Evolutionary conservation across 139 green algal genomes (phyloP), one percentile per base, ranked within the genome.

Genomic region (Eudorina sp.): DNA sequence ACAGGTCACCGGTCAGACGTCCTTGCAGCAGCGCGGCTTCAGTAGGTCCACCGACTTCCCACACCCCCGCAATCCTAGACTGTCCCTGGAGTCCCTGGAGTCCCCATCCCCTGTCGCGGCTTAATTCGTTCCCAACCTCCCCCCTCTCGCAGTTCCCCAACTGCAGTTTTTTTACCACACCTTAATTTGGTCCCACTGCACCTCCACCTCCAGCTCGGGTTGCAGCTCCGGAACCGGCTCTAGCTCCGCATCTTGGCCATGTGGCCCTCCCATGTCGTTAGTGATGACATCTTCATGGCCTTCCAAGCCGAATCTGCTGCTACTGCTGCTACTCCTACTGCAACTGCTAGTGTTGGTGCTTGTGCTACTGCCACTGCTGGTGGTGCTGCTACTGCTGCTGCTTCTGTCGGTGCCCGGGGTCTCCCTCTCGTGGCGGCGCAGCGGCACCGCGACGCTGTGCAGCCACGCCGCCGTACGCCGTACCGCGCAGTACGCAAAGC

Each of bases 111-210:
- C 64, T 43, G n/a, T n/a, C n/a, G n/a, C n/a, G n/a, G n/a, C n/a
- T n/a, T n/a, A n/a, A n/a, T n/a, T n/a, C n/a, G n/a, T n/a, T n/a
- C n/a, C n/a, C n/a, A n/a, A n/a, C n/a, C n/a, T n/a, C n/a, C n/a
- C n/a, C n/a, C n/a, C n/a, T n/a, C n/a, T n/a, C n/a, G n/a, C n/a
- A n/a, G n/a, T n/a, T n/a, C n/a, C n/a, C n/a, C n/a, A n/a, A n/a
- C n/a, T n/a, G n/a, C n/a, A n/a, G n/a, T n/a, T n/a, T n/a, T n/a
- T n/a, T n/a, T n/a, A 31, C 25, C 75, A 4, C 55, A 86, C 79
- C 79, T 76, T n/a, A 62, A 87, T 79, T 31, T 87, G 81, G 31
- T 87, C 81, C 81, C 81, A 87, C 81, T 87, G 81, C 41, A 87
- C 45, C 81, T 87, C 81, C 64, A 87, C 1, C 45, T 78, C 62